Evolutionary conservation across 2,329 filamentous ascomycete species (phyloP), one percentile per base, ranked within the genome.

Genomic region (Falciphora oryzae): DNA sequence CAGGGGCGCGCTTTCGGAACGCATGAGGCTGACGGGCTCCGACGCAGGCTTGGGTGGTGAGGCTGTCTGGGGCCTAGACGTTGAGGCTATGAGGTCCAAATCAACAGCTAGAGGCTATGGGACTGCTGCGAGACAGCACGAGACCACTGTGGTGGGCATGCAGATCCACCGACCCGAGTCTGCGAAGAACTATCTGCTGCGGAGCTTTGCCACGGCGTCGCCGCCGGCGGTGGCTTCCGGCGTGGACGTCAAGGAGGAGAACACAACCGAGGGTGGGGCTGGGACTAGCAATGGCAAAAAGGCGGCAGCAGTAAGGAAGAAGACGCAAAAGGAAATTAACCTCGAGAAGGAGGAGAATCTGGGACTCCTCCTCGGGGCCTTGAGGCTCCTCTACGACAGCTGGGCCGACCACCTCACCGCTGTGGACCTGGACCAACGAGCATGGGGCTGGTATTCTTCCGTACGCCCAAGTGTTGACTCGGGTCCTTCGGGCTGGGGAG

Each of bases 371-470:
- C 79, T 96, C 0, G 88, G 85, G 4, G 88, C 90, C 0, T 78
- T 96, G 65, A 84, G 93, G 67, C 73, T 92, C 27, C 74, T 96
- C 1, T 93, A 87, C 70, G 80, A 83, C 60, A 94, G 91, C 66
- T 96, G 92, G 93, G 81, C 83, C 1, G 76, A 79, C n/a, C 81
- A 85, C 35, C 73, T 96, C 44, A 81, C 76, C 31, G 76, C 78
- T 4, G 80, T 83, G 22, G 91, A 96, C 70, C 78, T 96, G 63
- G 91, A 96, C 72, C 82, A 83, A 67, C 84, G 87, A 66, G 90
- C 91, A 25, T 96, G 92, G 91, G 79, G 79, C 14, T 96, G 92
- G 92, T 96, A 96, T 75, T 80, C 89, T 1, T 82, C 84, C 28
- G 86, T 93, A 27, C 81, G 93, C 67, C 92, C 92, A 0, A 88